These are phyloP conservation scores for Lentinus polychrous DNA, from an alignment of 1,284 basidiomycete genomes.

Conservation along the genomic window DNA sequence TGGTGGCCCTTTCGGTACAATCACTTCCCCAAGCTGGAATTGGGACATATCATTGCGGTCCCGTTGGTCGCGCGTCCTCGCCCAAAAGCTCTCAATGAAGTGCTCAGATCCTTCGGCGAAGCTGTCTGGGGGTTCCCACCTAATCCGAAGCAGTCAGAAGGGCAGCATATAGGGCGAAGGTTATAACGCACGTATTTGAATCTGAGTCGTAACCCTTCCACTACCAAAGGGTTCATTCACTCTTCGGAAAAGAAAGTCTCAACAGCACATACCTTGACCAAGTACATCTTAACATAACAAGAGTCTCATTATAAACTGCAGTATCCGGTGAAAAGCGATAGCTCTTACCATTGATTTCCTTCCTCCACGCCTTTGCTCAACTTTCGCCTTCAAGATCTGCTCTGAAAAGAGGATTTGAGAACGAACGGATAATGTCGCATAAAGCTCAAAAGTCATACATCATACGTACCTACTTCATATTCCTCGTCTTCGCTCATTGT, in stretches of 20 bases:
- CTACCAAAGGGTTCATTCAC: constrained; percentile 27
- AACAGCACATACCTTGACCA: constrained; percentile 45
- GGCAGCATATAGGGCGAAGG: not conserved
- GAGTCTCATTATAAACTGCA: not conserved
- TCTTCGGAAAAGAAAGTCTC: not conserved
- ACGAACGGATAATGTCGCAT: not conserved
- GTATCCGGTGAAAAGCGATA: not conserved
- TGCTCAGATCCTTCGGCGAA: constrained; percentile 51
- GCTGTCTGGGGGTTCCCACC: constrained; percentile 64
- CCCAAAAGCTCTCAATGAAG: constrained; percentile 56
- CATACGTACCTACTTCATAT: constrained; percentile 61
- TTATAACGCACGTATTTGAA: constrained; percentile 54
- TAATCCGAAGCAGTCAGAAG: constrained; percentile 20
- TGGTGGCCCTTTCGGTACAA: constrained; percentile 47
- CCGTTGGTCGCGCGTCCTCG: constrained; percentile 41
- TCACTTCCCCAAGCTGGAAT: constrained; percentile 50
- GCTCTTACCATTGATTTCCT: not conserved
- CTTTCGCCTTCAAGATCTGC: constrained; percentile 41
- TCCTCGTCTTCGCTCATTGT: constrained; percentile 26
- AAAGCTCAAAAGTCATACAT: not conserved
- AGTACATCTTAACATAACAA: constrained; percentile 43
- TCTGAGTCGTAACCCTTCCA: constrained; percentile 62
- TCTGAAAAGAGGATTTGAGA: constrained; percentile 31
- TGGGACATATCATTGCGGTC: constrained; percentile 39
- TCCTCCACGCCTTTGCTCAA: constrained; percentile 12